A percentile compares a stretch with the other conserved stretches of the same genome.
Evolutionary conservation across 2,329 filamentous ascomycete species (phyloP).

Genomic region (Exserohilum rostratum): DNA sequence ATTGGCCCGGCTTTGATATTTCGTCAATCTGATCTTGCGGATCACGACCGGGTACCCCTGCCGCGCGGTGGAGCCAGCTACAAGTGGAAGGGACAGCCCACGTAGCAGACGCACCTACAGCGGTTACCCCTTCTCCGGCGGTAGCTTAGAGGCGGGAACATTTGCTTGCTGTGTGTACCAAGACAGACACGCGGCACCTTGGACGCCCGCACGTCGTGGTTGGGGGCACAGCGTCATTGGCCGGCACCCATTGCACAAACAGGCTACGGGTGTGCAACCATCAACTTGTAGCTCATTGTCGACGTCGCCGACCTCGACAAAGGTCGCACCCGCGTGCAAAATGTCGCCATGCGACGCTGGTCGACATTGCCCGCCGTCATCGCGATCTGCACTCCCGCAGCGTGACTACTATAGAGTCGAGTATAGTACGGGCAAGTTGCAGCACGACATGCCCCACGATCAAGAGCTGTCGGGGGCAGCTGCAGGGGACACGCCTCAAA

Average conservation of each 20-base stretch:
- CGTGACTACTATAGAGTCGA: too few relatives aligned
- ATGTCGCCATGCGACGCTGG: too few relatives aligned
- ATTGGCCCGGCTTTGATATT: slow-evolving; percentile 41
- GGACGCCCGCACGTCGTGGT: slow-evolving; percentile 30
- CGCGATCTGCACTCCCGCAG: slow-evolving; percentile 35
- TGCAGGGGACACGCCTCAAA: slow-evolving; percentile 26
- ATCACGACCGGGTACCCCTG: slow-evolving; percentile 39
- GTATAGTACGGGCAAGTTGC: too few relatives aligned
- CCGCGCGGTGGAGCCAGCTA: not conserved
- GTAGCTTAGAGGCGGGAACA: not conserved
- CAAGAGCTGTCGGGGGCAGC: slow-evolving; percentile 10
- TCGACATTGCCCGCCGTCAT: slow-evolving; percentile 28
- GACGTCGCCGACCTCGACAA: slow-evolving; percentile 35
- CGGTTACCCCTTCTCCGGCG: slow-evolving; percentile 4
- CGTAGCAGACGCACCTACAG: slow-evolving; percentile 2
- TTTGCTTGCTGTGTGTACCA: not conserved
- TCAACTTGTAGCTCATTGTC: slow-evolving; percentile 23
- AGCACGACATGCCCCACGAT: slow-evolving; percentile 9
- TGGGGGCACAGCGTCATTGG: slow-evolving; percentile 6
- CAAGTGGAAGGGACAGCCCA: slow-evolving; percentile 17
- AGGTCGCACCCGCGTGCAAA: too few relatives aligned
- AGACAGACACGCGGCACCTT: slow-evolving; percentile 1
- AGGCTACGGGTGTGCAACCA: slow-evolving; percentile 19
- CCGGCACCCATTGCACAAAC: slow-evolving; percentile 13
- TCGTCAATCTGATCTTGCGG: slow-evolving; percentile 46